Evolutionary conservation across 805 yeast species (phyloP).

Genomic region (Wickerhamomyces hampshirensis): DNA sequence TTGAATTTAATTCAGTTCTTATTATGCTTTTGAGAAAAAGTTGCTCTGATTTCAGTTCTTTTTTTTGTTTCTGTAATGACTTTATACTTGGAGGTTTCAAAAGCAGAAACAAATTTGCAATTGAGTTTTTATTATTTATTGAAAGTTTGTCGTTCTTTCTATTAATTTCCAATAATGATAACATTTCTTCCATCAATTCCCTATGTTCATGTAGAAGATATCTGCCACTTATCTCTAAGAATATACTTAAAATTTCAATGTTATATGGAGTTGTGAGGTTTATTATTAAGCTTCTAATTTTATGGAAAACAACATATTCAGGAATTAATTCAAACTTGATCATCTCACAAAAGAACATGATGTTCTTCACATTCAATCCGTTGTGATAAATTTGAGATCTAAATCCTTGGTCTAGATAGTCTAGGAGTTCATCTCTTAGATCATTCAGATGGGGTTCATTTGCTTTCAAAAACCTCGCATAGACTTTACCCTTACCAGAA

Average conservation of each 20-base stretch:
- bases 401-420: conserved; percentile 52
- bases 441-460: conserved; percentile 45
- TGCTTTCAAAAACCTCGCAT: conserved; percentile 66
- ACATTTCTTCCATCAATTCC: conserved; percentile 57
- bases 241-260: conserved; percentile 61
- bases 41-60: conserved; percentile 38
- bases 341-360: conserved; percentile 67
- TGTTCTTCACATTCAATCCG: conserved; percentile 47
- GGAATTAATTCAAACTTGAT: conserved; percentile 74
- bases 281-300: conserved; percentile 55
- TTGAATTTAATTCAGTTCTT: conserved; percentile 42
- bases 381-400: conserved; percentile 54
- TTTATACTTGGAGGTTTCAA: conserved; percentile 52
- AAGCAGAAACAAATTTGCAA: conserved; percentile 49
- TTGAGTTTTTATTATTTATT: conserved; percentile 50
- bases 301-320: conserved; percentile 65
- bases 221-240: conserved; percentile 72
- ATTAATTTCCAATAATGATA: conserved; percentile 47
- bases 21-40: conserved; percentile 46
- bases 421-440: conserved; percentile 47
- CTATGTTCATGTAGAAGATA: conserved; percentile 56
- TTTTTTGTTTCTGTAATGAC: conserved; percentile 22
- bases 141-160: conserved; percentile 45
- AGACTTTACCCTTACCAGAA: conserved; percentile 41
- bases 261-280: conserved; percentile 50